phyloP scores from a whole-genome alignment of 2,329 filamentous ascomycete genomes.

The Trichoderma semiorbis region DNA sequence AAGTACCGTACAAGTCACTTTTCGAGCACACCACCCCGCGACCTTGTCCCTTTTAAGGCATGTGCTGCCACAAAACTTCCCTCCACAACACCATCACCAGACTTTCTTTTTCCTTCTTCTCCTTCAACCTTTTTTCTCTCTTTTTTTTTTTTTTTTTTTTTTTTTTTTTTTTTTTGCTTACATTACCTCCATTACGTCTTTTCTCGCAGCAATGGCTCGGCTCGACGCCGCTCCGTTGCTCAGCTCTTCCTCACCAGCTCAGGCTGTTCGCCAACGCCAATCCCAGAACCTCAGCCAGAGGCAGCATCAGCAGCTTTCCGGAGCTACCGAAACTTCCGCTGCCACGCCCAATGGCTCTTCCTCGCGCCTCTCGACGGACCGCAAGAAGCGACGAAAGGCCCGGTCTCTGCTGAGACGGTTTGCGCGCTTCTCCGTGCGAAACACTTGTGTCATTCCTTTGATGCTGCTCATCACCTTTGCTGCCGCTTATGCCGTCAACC shows the following conservation, averaged over 20 bases:
- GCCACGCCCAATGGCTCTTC: not conserved
- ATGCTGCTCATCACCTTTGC: slow-evolving; percentile 61
- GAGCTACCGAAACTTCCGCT: not conserved
- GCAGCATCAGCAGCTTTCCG: not conserved
- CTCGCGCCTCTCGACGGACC: not conserved
- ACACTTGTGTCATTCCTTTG: slow-evolving; percentile 63
- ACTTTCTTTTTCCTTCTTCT: not conserved
- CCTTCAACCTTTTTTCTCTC: not conserved
- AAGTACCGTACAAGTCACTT: not conserved
- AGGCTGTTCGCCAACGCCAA: not conserved
- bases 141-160: not conserved
- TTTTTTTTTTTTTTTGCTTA: not conserved
- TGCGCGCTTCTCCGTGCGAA: slow-evolving; percentile 40
- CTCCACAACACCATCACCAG: not conserved
- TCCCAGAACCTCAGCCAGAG: not conserved
- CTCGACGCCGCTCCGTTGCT: slow-evolving; percentile 9
- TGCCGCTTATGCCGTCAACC: slow-evolving; percentile 67
- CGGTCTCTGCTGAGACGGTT: slow-evolving; percentile 11
- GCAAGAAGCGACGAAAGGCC: slow-evolving; percentile 12
- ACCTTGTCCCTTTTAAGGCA: not conserved
- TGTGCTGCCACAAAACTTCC: not conserved
- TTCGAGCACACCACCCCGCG: not conserved
- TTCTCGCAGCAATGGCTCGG: slow-evolving; percentile 8
- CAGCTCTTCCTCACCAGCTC: not conserved
- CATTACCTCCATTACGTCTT: not conserved